These are phyloP conservation scores for Suillus americanus DNA, from an alignment of 768 basidiomycete species.

Conservation along the genomic window DNA sequence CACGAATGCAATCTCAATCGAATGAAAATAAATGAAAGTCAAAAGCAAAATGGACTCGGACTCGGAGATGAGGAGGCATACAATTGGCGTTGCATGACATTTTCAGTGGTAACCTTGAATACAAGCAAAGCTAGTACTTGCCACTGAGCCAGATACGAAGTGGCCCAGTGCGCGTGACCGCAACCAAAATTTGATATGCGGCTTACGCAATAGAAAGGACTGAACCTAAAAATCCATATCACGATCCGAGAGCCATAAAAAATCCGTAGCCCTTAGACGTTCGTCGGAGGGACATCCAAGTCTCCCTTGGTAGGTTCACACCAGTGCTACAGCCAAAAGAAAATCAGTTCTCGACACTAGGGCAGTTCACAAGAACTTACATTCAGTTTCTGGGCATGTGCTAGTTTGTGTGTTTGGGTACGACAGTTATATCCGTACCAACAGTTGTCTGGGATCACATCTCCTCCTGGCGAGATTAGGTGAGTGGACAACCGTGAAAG, in stretches of 20 bases:
- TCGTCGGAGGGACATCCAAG: not conserved
- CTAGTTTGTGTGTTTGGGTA: slow-evolving; percentile 24
- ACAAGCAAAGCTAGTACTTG: not conserved
- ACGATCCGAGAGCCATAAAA: not conserved
- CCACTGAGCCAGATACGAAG: not conserved
- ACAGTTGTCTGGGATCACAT: slow-evolving; percentile 23
- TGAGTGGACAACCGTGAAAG: not conserved
- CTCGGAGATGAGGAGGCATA: not conserved
- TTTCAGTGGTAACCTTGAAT: not conserved
- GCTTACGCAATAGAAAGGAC: not conserved
- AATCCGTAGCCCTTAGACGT: not conserved
- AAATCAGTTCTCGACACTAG: not conserved
- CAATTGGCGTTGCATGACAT: not conserved
- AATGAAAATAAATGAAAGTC: not conserved
- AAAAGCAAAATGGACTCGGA: not conserved
- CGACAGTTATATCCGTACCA: slow-evolving; percentile 35
- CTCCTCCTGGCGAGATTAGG: slow-evolving; percentile 1
- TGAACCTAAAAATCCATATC: not conserved
- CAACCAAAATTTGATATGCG: not conserved
- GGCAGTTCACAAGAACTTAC: not conserved
- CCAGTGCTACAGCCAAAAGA: not conserved
- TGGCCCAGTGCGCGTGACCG: not conserved
- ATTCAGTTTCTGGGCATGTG: not conserved
- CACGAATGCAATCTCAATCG: not conserved
- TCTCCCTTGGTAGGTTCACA: not conserved